Base-by-base conservation (phyloP, 2,329 filamentous ascomycete genomes). In the Lachnellula subtilissima region DNA sequence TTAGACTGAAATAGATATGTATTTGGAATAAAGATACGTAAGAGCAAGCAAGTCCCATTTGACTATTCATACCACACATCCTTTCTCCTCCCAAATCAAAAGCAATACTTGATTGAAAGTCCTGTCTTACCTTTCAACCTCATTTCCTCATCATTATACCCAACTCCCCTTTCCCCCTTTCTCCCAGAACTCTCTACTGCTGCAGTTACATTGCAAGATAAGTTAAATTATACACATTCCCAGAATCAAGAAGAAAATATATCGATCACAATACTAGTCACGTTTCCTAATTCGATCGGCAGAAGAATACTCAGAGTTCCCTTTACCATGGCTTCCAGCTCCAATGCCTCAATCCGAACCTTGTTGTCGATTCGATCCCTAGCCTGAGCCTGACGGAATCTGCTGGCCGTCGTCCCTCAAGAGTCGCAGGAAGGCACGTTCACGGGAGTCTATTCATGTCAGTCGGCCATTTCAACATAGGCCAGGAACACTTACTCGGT, bases 321-420 rank as follows among this genome's bases (percentile, higher is more conserved):
- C 2, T 11, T 32, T 32, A 3, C 9, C 28, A 32, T 9, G 28
- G 28, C 9, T 32, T 32, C 28, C 9, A 9, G 28, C 28, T 32
- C 9, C 9, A 32, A 32, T 11, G 19, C 17, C 9, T 48, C 45
- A 3, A 22, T 43, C 11, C 15, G n/a, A 14, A 12, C 17, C 22
- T 12, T 52, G 43, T 45, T 48, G 25, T 39, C 19, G 12, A 37
- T 56, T 22, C 23, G 28, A 23, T 22, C 45, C 25, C 25, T 42
- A 14, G 32, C 47, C 46, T 25, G 48, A 19, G 39, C 50, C 49
- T 12, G 54, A 61, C 6, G 65, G 59, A 48, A 67, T 43, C 14
- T 60, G 42, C 48, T 67, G 64, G 12, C 66, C 66, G 50, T 68
- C 65, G 42, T 64, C 61, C 37, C 57, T 61, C 57, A 68, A 49